Percentiles rank a stretch among this genome's conserved stretches.
Conservation (phyloP, 306 rosid genomes). For the Cucumis sativus region DNA sequence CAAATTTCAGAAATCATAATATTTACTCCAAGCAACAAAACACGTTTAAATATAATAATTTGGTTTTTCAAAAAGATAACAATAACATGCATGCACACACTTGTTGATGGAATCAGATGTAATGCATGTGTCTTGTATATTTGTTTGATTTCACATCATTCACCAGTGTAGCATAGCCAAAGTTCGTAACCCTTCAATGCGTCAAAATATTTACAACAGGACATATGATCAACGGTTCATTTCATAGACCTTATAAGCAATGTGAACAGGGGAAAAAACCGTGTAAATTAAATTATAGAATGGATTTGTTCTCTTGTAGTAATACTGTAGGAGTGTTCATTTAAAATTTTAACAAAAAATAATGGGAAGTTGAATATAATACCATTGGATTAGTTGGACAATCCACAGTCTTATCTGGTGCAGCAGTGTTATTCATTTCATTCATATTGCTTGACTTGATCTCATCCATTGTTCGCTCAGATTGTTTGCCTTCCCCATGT, state of each 20-base stretch:
- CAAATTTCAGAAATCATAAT: conserved; percentile 9
- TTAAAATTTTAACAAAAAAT: not conserved
- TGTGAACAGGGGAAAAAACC: not conserved
- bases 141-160: not conserved
- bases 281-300: not conserved
- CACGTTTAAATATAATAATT: not conserved
- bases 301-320: not conserved
- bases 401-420: conserved; percentile 21
- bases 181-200: not conserved
- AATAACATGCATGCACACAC: not conserved
- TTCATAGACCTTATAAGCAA: not conserved
- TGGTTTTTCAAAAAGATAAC: not conserved
- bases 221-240: not conserved
- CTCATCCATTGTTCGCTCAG: conserved; percentile 17
- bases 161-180: not conserved
- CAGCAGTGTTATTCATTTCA: conserved; percentile 20
- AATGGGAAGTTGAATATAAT: conserved; percentile 8
- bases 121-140: not conserved
- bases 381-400: conserved; percentile 23
- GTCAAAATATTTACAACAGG: not conserved
- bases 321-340: not conserved
- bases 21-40: not conserved
- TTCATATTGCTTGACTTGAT: conserved; percentile 17
- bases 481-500: conserved; percentile 17
- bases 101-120: not conserved